phyloP scores from a whole-genome alignment of 441 rosid species.

The Gossypium laxum region DNA sequence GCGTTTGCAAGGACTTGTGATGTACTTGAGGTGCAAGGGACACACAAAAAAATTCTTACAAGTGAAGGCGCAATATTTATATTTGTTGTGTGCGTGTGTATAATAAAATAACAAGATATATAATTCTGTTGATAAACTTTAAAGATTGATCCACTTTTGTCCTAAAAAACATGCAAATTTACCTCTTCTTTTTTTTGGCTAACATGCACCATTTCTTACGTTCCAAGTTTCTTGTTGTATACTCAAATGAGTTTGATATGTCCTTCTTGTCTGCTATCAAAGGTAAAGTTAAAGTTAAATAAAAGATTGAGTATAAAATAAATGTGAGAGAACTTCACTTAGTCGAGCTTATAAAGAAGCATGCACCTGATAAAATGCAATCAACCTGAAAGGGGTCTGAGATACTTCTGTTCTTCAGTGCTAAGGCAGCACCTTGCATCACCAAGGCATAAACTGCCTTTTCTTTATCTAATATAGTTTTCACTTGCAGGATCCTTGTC shows the following conservation, averaged over 20 bases:
- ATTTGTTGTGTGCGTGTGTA: background rate
- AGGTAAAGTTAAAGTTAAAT: background rate
- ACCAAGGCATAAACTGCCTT: background rate
- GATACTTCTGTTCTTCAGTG: background rate
- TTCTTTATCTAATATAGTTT: slow-evolving; percentile 14
- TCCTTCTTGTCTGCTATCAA: background rate
- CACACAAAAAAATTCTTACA: background rate
- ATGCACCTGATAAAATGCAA: background rate
- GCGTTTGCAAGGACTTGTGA: background rate
- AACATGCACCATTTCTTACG: background rate
- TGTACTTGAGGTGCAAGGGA: background rate
- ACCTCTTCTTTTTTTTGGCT: background rate
- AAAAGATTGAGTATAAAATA: background rate
- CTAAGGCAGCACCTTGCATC: background rate
- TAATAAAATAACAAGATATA: background rate
- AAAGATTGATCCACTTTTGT: background rate
- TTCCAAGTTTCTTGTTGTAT: background rate
- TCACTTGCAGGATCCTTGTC: slow-evolving; percentile 83
- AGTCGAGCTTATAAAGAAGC: background rate
- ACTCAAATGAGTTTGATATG: background rate
- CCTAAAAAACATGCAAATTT: background rate
- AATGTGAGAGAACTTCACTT: background rate
- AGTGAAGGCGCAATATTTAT: background rate
- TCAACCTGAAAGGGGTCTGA: background rate
- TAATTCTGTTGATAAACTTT: background rate